phyloP scores from a whole-genome alignment of 2,329 filamentous ascomycete genomes.

The Neopestalotiopsis sp. region DNA sequence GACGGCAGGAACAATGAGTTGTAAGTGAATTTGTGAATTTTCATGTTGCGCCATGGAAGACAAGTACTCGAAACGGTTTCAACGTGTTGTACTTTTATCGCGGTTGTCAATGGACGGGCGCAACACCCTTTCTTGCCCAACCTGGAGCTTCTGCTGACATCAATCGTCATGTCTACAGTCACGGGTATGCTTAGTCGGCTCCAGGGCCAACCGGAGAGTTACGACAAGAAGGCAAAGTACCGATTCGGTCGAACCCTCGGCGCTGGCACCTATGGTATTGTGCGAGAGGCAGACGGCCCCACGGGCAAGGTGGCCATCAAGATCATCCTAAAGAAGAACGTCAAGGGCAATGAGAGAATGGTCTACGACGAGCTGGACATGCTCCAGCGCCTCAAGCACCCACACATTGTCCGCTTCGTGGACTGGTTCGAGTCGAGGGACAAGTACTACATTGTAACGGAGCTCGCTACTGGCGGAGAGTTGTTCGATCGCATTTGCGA shows the following conservation, averaged over 20 bases:
- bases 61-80: background rate
- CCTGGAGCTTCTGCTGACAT: constrained; percentile 13
- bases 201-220: constrained; percentile 95
- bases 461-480: constrained; percentile 94
- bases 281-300: constrained; percentile 88
- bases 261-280: constrained; percentile 97
- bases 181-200: constrained; percentile 93
- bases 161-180: constrained; percentile 57
- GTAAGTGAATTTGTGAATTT: background rate
- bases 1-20: constrained; percentile 17
- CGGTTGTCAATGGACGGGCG: background rate
- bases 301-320: constrained; percentile 91
- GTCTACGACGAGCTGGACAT: constrained; percentile 96
- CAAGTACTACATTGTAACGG: constrained; percentile 99
- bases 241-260: constrained; percentile 92
- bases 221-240: constrained; percentile 98
- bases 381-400: constrained; percentile 88
- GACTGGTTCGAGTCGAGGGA: constrained; percentile 99
- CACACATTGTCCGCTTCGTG: constrained; percentile 95
- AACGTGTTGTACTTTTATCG: too few relatives aligned
- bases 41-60: background rate
- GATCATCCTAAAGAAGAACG: constrained; percentile 99
- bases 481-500: constrained; percentile 98
- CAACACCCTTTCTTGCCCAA: background rate
- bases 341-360: constrained; percentile 98